Percentiles rank a stretch among this genome's conserved stretches.
These are phyloP conservation scores for Aurantiochytrium sp. DNA, from an alignment of 108 stramenopile genomes.

Conservation along the genomic window DNA sequence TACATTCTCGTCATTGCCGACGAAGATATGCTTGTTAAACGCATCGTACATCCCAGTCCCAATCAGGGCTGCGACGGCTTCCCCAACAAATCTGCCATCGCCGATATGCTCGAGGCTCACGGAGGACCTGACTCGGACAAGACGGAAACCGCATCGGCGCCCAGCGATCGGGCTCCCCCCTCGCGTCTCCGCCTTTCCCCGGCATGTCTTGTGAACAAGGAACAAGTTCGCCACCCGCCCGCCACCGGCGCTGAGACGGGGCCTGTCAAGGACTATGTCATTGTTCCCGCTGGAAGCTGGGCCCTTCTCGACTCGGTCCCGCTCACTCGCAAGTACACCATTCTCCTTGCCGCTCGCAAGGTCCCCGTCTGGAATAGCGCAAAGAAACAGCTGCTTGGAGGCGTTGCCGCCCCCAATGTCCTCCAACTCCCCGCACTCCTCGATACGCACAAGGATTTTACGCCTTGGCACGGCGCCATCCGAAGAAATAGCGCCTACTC, in stretches of 20 bases:
- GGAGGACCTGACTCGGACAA: background rate
- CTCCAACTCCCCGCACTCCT: background rate
- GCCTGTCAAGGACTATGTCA: background rate
- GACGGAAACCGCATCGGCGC: background rate
- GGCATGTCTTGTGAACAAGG: background rate
- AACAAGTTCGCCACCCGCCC: background rate
- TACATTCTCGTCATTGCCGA: background rate
- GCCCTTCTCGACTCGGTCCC: background rate
- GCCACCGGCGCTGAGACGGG: background rate
- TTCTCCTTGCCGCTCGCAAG: background rate
- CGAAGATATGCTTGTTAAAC: background rate
- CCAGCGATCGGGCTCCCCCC: background rate
- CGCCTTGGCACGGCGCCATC: constrained; percentile 16
- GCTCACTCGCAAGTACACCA: background rate
- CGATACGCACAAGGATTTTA: background rate
- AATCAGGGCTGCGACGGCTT: background rate
- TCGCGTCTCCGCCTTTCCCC: background rate
- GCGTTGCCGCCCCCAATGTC: background rate
- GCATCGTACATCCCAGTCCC: background rate
- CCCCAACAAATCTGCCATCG: background rate
- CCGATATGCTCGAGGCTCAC: background rate
- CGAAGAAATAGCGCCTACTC: background rate
- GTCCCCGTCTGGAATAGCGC: background rate
- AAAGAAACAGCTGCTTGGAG: background rate
- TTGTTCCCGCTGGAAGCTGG: background rate